Base-by-base conservation (phyloP, 2,329 filamentous ascomycete genomes). In the Bipolaris gigantea region DNA sequence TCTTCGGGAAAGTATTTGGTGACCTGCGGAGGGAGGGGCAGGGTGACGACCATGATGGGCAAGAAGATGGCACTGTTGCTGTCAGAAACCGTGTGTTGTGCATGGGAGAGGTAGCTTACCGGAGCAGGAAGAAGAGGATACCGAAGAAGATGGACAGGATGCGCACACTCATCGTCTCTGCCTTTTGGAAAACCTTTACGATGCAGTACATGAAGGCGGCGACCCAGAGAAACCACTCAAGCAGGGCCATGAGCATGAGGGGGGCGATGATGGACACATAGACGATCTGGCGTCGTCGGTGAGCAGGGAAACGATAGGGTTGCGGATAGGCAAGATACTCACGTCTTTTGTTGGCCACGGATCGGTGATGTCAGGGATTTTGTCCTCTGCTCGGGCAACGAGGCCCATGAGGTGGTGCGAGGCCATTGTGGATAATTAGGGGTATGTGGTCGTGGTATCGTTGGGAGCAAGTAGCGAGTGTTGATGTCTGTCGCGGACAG, bases 161-260 rank as follows among this genome's bases (percentile, higher is more conserved):
- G 55, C 85, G 85, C 57, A 95, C 89, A 39, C 88, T 91, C 85
- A 89, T 92, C 70, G 91, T 89, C 65, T 96, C 90, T 18, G 93
- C 92, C 74, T 97, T 97, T 60, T 85, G 80, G 67, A 89, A 96
- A 27, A 93, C 92, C 73, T 97, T 96, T 69, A 86, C 78, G 1
- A 97, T 79, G 71, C 93, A 97, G 76, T 97, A 97, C 59, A 94
- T 72, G 71, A 97, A 97, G 3, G 93, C 92, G n/a, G 89, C 86
- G 36, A 97, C 82, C 91, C 92, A 97, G 13, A 97, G 83, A 56
- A 96, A 86, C 92, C 94, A 97, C 77, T 97, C 93, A 8, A 97
- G 80, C 27, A 92, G 81, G 2, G 93, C 93, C 55, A 89, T 89
- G 21, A 94, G 67, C 86, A 97, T 91, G 45, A 97, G 80, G 6